Conservation (phyloP, 306 rosid genomes). For the Fragaria vesca region DNA sequence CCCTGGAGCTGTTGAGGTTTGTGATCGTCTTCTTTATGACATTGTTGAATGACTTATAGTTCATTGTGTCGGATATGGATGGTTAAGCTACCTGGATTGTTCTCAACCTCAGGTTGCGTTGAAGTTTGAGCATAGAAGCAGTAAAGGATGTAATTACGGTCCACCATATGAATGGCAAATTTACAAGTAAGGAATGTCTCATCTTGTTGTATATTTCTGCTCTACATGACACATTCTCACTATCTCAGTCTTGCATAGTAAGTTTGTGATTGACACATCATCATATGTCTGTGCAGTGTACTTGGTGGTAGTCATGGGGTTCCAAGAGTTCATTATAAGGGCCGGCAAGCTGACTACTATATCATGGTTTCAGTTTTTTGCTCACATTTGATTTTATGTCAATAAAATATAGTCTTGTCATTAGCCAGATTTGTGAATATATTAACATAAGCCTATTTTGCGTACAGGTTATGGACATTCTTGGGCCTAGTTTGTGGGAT, state of each 20-base stretch:
- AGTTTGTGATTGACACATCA: background rate
- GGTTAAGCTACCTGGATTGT: background rate
- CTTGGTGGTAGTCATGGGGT: conserved; percentile 59
- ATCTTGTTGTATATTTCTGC: background rate
- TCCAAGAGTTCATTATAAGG: conserved; percentile 50
- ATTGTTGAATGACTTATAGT: background rate
- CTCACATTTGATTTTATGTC: background rate
- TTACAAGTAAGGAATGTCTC: conserved; percentile 61
- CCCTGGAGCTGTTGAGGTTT: conserved; percentile 74
- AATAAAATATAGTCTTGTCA: background rate
- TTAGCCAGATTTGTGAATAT: background rate
- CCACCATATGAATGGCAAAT: conserved; percentile 97
- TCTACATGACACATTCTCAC: background rate
- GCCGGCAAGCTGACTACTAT: conserved; percentile 52
- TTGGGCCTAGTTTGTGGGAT: conserved; percentile 57
- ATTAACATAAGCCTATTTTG: background rate
- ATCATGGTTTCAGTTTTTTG: conserved; percentile 36
- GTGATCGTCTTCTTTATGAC: conserved; percentile 5
- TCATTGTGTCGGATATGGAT: conserved; percentile 9
- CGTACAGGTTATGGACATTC: conserved; percentile 53
- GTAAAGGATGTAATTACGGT: conserved; percentile 89
- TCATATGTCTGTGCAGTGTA: conserved; percentile 25
- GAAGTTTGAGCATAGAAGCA: conserved; percentile 90
- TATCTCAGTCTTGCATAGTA: background rate
- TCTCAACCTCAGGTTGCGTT: conserved; percentile 71